Percentiles rank a stretch among this genome's conserved stretches.
Conservation (phyloP, 345 rosid genomes). For the Cochlearia excelsa region DNA sequence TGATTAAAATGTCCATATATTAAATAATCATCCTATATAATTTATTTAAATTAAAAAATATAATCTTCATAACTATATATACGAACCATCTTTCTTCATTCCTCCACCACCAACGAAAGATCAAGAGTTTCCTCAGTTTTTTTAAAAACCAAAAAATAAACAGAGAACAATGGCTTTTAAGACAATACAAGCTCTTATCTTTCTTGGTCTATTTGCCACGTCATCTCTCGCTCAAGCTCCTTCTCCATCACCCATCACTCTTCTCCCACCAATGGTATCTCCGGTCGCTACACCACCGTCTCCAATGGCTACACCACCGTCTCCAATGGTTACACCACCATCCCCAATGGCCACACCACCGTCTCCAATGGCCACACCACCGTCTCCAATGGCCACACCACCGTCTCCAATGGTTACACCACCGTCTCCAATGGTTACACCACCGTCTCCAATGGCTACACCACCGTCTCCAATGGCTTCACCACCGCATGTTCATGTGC, state of each 20-base stretch:
- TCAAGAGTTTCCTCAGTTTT: conserved; percentile 11
- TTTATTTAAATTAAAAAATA: neutral
- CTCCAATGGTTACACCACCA: conserved; percentile 17
- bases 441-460: neutral
- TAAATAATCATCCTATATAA: neutral
- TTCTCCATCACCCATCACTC: conserved; percentile 36
- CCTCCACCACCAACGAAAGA: conserved; percentile 27
- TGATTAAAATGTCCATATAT: conserved; percentile 14
- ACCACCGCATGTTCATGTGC: conserved; percentile 9
- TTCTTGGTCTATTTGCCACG: conserved; percentile 64
- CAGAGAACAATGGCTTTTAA: conserved; percentile 43
- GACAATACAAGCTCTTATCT: conserved; percentile 45
- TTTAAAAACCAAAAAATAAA: conserved; percentile 16
- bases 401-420: conserved; percentile 5
- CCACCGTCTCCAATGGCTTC: neutral
- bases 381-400: neutral
- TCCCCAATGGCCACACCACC: conserved; percentile 17
- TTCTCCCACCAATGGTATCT: conserved; percentile 32
- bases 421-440: conserved; percentile 34
- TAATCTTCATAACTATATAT: conserved; percentile 21
- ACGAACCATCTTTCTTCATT: neutral
- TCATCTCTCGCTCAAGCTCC: conserved; percentile 74
- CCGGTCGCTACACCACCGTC: conserved; percentile 29
- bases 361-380: conserved; percentile 31
- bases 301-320: neutral